These are phyloP conservation scores for Aspergillus wentii DNA, from an alignment of 495 filamentous ascomycete genomes.

Conservation along the genomic window DNA sequence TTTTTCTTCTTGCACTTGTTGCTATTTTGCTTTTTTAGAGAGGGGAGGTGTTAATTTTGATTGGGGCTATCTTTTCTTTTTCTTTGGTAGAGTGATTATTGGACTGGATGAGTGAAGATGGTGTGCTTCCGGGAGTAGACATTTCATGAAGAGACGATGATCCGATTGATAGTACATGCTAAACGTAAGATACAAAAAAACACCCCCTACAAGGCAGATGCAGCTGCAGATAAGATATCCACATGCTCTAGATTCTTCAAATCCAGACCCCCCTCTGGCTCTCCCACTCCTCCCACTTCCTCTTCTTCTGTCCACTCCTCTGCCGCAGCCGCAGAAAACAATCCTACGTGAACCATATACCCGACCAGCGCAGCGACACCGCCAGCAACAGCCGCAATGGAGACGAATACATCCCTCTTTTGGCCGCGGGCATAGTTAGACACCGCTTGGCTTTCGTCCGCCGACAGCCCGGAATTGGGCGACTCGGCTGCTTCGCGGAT, in stretches of 20 bases:
- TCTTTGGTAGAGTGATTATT: too few species aligned
- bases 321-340: slow-evolving; percentile 15
- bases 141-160: too few species aligned
- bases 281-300: slow-evolving; percentile 4
- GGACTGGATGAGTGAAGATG: too few species aligned
- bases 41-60: too few species aligned
- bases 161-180: too few species aligned
- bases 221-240: too few species aligned
- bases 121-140: too few species aligned
- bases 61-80: too few species aligned
- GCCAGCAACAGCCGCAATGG: slow-evolving; percentile 31
- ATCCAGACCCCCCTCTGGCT: slow-evolving; percentile 6
- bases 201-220: too few species aligned
- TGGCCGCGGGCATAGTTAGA: slow-evolving; percentile 21
- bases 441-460: slow-evolving; percentile 18
- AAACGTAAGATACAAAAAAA: too few species aligned
- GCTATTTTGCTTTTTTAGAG: too few species aligned
- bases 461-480: slow-evolving; percentile 19
- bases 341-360: slow-evolving; percentile 34
- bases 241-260: slow-evolving; percentile 2
- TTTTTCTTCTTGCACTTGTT: too few species aligned
- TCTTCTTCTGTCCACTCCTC: slow-evolving; percentile 17
- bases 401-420: slow-evolving; percentile 34
- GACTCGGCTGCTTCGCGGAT: slow-evolving; percentile 27
- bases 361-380: slow-evolving; percentile 33